Evolutionary conservation across 2,329 filamentous ascomycete genomes (phyloP), one percentile per base, ranked within the genome.

Genomic region (Alternaria sp.): DNA sequence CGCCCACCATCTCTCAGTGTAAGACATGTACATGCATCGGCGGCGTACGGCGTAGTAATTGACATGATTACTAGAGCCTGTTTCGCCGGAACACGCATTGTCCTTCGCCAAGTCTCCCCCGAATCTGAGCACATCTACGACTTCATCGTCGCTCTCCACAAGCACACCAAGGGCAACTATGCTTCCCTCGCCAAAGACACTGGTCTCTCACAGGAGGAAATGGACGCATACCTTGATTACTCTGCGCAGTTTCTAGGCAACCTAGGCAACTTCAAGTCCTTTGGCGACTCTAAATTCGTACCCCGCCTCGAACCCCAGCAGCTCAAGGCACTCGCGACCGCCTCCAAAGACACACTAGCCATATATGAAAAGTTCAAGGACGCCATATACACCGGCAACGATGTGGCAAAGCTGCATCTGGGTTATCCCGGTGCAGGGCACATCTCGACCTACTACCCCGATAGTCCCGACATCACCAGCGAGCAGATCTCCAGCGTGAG

Each of bases 1-100:
- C 83, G 91, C 93, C 64, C 93, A 97, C 80, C 93, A 78, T 54
- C 71, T 79, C 59, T 79, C 77, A 36, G 57, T 77, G 77, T 79
- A 71, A 51, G 67, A 17, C 17, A 28, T 36, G 5, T 2, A 9
- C 13, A 36, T 26, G 24, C 52, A 5, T 37, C 44, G 17, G 6
- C 17, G 7, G 37, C 23, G 2, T 29, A 1, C 34, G 14, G 9
- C 4, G 13, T n/a, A 21, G 14, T 21, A 37, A 10, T 56, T 67
- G 26, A 69, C 31, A 10, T 13, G 28, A 11, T 5, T 11, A 4
- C 17, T 42, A 80, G 79, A 56, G 82, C 81, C 26, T 80, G 79
- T 51, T 79, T 81, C 46, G 76, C 81, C 34, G 83, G 83, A 6
- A 81, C 81, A 4, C 76, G 83, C 44, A 80, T 85, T 51, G 81